Evolutionary conservation across 306 rosid species (phyloP).

Genomic region (apple (Malus domestica)): ASM211411v1 NC_041791.1:5763001-5763500

Average conservation of each 20-base stretch:
- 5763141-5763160: neutral
- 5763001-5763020: too few relatives aligned
- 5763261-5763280: neutral
- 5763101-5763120: neutral
- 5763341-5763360: neutral
- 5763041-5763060: too few relatives aligned
- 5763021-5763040: too few relatives aligned
- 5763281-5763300: neutral
- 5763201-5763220: neutral
- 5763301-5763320: neutral
- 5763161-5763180: neutral
- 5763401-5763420: neutral
- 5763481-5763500: slow-evolving; percentile 25
- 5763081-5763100: too few relatives aligned
- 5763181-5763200: neutral
- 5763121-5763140: neutral
- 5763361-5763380: neutral
- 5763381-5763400: neutral
- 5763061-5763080: fast-evolving
- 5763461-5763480: slow-evolving; percentile 6
- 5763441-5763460: neutral
- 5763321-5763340: neutral
- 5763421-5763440: neutral
- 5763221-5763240: neutral
- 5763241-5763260: neutral